Evolutionary conservation across 352 stramenopile species (phyloP), one percentile per base, ranked within the genome.

Genomic region (Phytophthora pini): DNA sequence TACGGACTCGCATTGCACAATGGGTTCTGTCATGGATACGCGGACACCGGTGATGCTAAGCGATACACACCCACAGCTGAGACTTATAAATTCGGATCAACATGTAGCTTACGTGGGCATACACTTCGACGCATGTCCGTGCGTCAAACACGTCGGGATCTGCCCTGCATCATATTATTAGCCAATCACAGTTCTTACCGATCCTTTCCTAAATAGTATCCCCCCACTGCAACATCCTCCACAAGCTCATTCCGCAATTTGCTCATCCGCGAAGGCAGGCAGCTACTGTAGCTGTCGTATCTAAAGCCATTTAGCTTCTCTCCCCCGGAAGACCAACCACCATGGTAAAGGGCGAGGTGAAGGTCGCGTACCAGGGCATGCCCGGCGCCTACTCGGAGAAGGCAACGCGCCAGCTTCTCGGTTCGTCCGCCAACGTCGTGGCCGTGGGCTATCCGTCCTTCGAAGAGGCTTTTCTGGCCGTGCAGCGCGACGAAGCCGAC

Each of bases 331-430:
- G 26, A 38, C 22, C 24, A 31, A 26, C 22, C 13, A 27, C 43
- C 15, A 57, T 61, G 54, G 32, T 78, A 46, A 71, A 63, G 29
- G 63, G 58, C 44, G 79, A 82, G 57, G 84, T 98, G 53, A 93
- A 94, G 80, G 84, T 99, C 27, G 88, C 93, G 60, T 99, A 98
- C 77, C 96, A 99, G 80, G 97, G 97, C 49, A 95, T 98, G 74
- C 89, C 96, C 26, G 97, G 97, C 26, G 97, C 96, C 1, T 99
- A 99, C 82, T 98, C 94, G 17, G 96, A 99, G 87, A 98, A 99
- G 74, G 94, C 96, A 10, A 92, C 97, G 41, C 81, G 94, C 13
- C 93, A 99, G 75, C 78, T 99, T 4, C 74, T 99, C 10, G 81
- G 80, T 27, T 53, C 68, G 22, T 79, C 76, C 2, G 38, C 80